Conservation (phyloP, 2,329 filamentous ascomycete genomes). For the Sclerotinia sclerotiorum region DNA sequence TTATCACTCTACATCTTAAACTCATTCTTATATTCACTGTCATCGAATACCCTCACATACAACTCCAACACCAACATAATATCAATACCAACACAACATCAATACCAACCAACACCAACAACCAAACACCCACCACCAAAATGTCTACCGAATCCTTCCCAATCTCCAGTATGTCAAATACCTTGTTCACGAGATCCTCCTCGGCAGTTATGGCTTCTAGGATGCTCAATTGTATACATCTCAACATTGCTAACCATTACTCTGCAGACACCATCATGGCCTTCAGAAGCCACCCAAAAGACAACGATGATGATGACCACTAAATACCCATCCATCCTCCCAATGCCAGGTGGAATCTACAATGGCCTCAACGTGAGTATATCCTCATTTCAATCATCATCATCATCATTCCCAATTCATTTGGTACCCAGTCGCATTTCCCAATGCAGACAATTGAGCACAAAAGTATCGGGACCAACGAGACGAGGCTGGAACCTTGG, state of each 20-base stretch:
- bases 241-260: constrained; percentile 2
- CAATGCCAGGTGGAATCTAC: not conserved
- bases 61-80: not conserved
- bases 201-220: not conserved
- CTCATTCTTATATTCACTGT: not conserved
- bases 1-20: not conserved
- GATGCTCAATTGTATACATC: not conserved
- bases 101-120: not conserved
- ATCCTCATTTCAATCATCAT: constrained; percentile 8
- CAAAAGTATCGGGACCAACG: constrained; percentile 9
- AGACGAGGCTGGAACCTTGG: constrained; percentile 23
- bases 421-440: constrained; percentile 5
- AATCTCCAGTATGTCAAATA: constrained; percentile 19
- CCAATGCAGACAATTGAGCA: constrained; percentile 11
- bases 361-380: constrained; percentile 17
- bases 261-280: constrained; percentile 9
- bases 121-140: not conserved
- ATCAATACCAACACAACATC: too few relatives aligned
- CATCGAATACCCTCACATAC: not conserved
- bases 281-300: constrained; percentile 21
- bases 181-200: not conserved
- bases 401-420: not conserved
- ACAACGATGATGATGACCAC: constrained; percentile 24
- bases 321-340: constrained; percentile 3
- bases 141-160: constrained; percentile 19